Percentiles rank a stretch among this genome's conserved stretches.
These are phyloP conservation scores for Cladobotryum mycophilum DNA, from an alignment of 2,329 filamentous ascomycete species.

Conservation along the genomic window DNA sequence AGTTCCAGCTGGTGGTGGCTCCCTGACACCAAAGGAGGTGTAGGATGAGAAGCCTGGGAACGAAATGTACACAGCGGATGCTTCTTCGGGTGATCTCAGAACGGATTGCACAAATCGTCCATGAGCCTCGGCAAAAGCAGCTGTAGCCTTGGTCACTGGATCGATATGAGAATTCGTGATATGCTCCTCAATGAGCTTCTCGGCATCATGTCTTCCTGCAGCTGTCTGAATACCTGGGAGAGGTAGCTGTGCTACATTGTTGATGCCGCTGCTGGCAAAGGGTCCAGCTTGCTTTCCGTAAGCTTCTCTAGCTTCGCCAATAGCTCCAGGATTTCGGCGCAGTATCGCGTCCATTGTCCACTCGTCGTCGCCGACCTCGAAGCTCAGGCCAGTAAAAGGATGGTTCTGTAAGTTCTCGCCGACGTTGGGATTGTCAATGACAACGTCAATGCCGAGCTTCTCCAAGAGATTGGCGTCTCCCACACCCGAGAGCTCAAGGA, in stretches of 20 bases:
- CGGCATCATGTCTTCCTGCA: slow-evolving; percentile 1
- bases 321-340: slow-evolving; percentile 24
- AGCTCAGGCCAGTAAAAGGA: slow-evolving; percentile 11
- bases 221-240: slow-evolving; percentile 2
- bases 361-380: slow-evolving; percentile 9
- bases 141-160: background rate
- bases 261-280: slow-evolving; percentile 8
- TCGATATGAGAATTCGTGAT: background rate
- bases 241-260: slow-evolving; percentile 1
- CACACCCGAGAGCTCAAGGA: slow-evolving; percentile 39
- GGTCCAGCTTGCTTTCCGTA: slow-evolving; percentile 18
- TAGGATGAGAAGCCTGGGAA: slow-evolving; percentile 11
- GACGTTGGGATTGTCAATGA: slow-evolving; percentile 31
- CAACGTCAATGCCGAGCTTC: slow-evolving; percentile 24
- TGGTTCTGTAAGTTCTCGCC: slow-evolving; percentile 36
- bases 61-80: slow-evolving; percentile 6
- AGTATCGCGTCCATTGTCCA: slow-evolving; percentile 25
- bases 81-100: slow-evolving; percentile 2
- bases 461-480: slow-evolving; percentile 29
- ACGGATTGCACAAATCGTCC: slow-evolving; percentile 6
- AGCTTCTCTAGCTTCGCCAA: slow-evolving; percentile 26
- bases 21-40: slow-evolving; percentile 20
- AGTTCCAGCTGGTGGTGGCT: slow-evolving; percentile 19
- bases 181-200: slow-evolving; percentile 6
- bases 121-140: slow-evolving; percentile 4